Evolutionary conservation across 2,329 filamentous ascomycete genomes (phyloP), one percentile per base, ranked within the genome.

Genomic region (Pseudopithomyces maydicus): DNA sequence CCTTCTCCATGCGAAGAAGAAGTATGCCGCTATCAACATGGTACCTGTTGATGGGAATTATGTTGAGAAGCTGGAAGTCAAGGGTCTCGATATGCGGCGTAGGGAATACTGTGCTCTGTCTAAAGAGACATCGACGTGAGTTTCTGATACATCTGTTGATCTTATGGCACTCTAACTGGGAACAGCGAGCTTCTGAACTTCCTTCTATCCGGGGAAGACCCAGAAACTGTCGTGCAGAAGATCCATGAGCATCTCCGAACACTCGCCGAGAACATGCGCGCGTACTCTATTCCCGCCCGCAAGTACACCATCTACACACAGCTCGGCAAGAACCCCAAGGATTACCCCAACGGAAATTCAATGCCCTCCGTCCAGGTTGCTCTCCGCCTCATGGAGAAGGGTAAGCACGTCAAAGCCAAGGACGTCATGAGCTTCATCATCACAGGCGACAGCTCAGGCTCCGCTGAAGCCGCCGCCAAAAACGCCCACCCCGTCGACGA

Each of bases 221-320:
- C 91, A 0, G 95, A 99, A 73, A 83, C 89, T 23, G 90, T 96
- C 2, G 86, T 99, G 38, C 88, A 90, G 63, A 91, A 92, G 61
- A 92, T 99, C 57, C 95, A 99, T 75, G 93, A 97, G 56, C 94
- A 98, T 70, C 85, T 99, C 20, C 87, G 92, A 33, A 89, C 96
- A 23, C 87, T 95, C n/a, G 84, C 91, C 0, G 81, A 81, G 63
- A 91, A 92, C 78, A 97, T 99, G 92, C 90, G 93, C 50, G 89
- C 91, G 64, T 88, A 88, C 64, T 78, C 82, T 11, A 83, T 97
- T 43, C 90, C 91, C 0, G 80, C 85, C 3, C 87, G 89, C 66
- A 97, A 97, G 80, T 99, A 98, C 79, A 96, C 93, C 68, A 99
- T 99, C 74, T 97, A 92, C 77, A 98, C 94, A 7, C 96, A 98